Base-by-base conservation (phyloP, 2,329 filamentous ascomycete genomes). In the Shiraia bambusicola region DNA sequence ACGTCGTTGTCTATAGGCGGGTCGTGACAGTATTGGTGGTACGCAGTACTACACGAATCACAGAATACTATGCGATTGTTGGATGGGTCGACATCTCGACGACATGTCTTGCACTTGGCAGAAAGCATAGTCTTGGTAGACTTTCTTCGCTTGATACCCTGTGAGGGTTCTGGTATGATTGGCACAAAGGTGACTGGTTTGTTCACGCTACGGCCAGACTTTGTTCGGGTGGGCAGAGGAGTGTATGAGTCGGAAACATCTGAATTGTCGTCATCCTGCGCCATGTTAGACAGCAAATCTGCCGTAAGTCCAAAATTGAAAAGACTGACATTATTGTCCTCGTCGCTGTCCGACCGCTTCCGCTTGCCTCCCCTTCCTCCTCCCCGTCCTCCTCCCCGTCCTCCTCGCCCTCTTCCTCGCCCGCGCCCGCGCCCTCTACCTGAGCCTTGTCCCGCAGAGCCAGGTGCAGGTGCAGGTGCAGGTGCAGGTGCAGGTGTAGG, bases 11-110 rank as follows among this genome's bases (percentile, higher is more conserved):
- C 76, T 46, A 94, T 87, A 7, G 79, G 78, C 1, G 88, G 88
- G 44, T 87, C 79, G 65, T 94, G 88, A 59, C 88, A 94, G 57
- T 82, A 81, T 64, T 90, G 87, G 67, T 94, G 88, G 79, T 88
- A 94, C 29, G 83, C 81, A 22, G 77, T 76, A 63, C 88, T 87
- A 72, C 88, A 94, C 12, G 83, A 83, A 67, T 92, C 87, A 70
- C 88, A 94, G 66, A 91, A 89, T 2, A 93, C 87, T 62, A 94
- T 91, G 69, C 84, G 80, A 69, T 93, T 93, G 54, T 74, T 81
- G n/a, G 74, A 66, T 3, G 86, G 84, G 58, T 85, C 88, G 51
- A 86, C 79, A 8, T 86, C 83, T 51, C 88, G 76, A 38, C 83
- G 78, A 69, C 88, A 94, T 50, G 80, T 77, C 55, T 83, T 84